Evolutionary conservation across 805 yeast species (phyloP).

Genomic region (Wickerhamomyces alni): DNA sequence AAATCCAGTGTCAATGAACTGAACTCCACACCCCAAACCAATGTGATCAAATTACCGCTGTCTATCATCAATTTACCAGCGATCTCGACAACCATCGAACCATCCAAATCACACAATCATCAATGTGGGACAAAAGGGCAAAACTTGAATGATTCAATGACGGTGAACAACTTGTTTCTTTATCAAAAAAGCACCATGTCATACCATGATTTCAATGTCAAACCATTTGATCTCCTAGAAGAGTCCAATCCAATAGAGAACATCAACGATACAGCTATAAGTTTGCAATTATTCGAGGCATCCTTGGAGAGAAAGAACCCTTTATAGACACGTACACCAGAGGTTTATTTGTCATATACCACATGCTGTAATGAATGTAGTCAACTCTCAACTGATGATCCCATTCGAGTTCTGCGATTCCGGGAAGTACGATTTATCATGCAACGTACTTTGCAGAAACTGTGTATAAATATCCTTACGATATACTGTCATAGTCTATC

Average conservation of each 20-base stretch:
- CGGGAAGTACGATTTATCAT: too few species aligned
- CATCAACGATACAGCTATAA: conserved; percentile 48
- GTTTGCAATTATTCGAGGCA: conserved; percentile 48
- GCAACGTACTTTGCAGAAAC: too few species aligned
- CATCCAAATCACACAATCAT: too few species aligned
- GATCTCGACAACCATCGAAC: conserved; percentile 10
- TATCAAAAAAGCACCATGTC: conserved; percentile 21
- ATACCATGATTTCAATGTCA: conserved; percentile 33
- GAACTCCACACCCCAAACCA: conserved; percentile 24
- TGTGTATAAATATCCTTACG: too few species aligned
- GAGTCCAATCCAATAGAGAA: conserved; percentile 44
- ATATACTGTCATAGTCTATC: conserved; percentile 27
- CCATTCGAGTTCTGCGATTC: too few species aligned
- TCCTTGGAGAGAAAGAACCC: conserved; percentile 44
- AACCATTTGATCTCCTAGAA: conserved; percentile 53
- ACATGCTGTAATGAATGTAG: too few species aligned
- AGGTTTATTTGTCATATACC: too few species aligned
- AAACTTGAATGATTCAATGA: conserved; percentile 12
- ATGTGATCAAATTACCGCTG: conserved; percentile 20
- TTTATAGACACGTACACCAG: too few species aligned
- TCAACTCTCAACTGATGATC: too few species aligned
- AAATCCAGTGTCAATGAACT: conserved; percentile 30
- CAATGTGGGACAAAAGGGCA: too few species aligned
- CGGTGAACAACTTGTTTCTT: conserved; percentile 19
- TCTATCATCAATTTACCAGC: conserved; percentile 20